phyloP scores from a whole-genome alignment of 1,139 yeast genomes.

The Eremothecium sinecaudum region DNA sequence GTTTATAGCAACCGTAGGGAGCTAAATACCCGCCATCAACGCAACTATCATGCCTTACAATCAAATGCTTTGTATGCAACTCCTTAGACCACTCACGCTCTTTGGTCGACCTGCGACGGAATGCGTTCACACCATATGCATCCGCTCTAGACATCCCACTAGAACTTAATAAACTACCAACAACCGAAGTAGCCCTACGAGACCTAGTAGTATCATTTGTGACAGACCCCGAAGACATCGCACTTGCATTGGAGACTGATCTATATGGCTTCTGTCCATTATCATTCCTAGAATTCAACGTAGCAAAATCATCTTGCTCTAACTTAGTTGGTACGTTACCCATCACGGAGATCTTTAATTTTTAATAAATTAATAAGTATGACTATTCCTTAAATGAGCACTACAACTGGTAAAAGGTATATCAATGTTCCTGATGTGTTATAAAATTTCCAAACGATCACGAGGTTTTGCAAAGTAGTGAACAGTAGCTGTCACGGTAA shows the following conservation, averaged over 20 bases:
- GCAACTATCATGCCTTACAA: conserved; percentile 49
- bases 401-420: too few species aligned
- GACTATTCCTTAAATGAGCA: too few species aligned
- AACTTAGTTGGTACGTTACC: conserved; percentile 56
- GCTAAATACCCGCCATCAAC: conserved; percentile 79
- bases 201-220: conserved; percentile 10
- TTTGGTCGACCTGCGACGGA: conserved; percentile 34
- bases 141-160: conserved; percentile 14
- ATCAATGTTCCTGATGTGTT: too few species aligned
- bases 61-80: conserved; percentile 44
- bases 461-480: too few species aligned
- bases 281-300: conserved; percentile 6
- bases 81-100: conserved; percentile 48
- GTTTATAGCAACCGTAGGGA: conserved; percentile 77
- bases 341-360: conserved; percentile 37
- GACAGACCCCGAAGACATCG: conserved; percentile 6
- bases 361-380: too few species aligned
- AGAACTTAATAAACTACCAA: conserved; percentile 18
- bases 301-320: conserved; percentile 24
- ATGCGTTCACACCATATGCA: conserved; percentile 10
- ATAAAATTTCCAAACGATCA: too few species aligned
- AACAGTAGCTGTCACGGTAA: too few species aligned
- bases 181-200: conserved; percentile 23
- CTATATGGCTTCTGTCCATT: conserved; percentile 8
- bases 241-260: conserved; percentile 7